phyloP scores from a whole-genome alignment of 129 eudicot species.

The Flaveria linearis region DNA sequence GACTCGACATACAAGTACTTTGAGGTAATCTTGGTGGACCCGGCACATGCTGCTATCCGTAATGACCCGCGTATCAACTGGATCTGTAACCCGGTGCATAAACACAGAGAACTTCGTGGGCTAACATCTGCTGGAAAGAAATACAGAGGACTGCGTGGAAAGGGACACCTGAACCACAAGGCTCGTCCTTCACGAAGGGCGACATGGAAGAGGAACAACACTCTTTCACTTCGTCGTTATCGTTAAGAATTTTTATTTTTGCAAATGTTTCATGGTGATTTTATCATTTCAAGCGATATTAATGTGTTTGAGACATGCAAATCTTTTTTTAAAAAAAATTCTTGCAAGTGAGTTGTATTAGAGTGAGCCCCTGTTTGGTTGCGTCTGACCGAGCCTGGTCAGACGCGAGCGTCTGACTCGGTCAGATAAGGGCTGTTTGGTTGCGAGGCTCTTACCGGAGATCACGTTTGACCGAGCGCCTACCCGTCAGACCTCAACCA shows the following conservation, averaged over 20 bases:
- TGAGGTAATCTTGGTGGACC: constrained; percentile 77
- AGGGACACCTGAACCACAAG: constrained; percentile 71
- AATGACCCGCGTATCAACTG: constrained; percentile 81
- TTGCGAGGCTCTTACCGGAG: too few relatives aligned
- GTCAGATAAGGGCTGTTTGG: too few relatives aligned
- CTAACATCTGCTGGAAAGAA: constrained; percentile 85
- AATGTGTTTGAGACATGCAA: constrained; percentile 12
- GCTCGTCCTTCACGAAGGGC: constrained; percentile 76
- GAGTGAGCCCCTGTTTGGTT: too few relatives aligned
- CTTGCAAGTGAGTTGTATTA: constrained; percentile 8
- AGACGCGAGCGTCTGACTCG: too few relatives aligned
- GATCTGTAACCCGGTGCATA: constrained; percentile 71
- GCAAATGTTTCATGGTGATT: constrained; percentile 12
- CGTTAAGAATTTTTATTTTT: constrained; percentile 35
- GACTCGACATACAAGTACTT: constrained; percentile 76
- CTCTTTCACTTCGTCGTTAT: constrained; percentile 70
- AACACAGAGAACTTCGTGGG: constrained; percentile 81
- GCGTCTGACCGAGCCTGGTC: too few relatives aligned
- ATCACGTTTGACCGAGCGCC: too few relatives aligned
- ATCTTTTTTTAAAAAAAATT: background rate
- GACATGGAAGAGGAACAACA: constrained; percentile 90
- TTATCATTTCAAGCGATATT: constrained; percentile 7
- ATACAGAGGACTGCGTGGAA: constrained; percentile 80
- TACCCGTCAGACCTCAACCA: too few relatives aligned
- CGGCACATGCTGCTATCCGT: constrained; percentile 58